A percentile compares a stretch with the other conserved stretches of the same genome.
Evolutionary conservation across 306 rosid species (phyloP).

Genomic region (Inga leiocalycina): DNA sequence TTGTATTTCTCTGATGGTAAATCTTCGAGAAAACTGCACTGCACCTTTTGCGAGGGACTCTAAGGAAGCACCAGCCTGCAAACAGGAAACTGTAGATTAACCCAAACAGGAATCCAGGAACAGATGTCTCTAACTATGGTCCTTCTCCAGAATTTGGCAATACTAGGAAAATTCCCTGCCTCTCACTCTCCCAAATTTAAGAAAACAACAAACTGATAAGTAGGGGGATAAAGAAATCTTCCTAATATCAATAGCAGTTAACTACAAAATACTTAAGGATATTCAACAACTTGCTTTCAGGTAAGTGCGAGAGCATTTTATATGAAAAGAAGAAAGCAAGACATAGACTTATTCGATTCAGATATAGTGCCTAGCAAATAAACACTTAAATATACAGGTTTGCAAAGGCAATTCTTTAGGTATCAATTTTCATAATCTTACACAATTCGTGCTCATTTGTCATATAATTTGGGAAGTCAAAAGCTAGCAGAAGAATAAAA

Average conservation of each 20-base stretch:
- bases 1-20: constrained; percentile 67
- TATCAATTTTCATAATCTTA: not conserved
- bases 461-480: not conserved
- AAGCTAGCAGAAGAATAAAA: not conserved
- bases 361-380: not conserved
- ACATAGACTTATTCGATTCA: not conserved
- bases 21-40: constrained; percentile 84
- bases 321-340: not conserved
- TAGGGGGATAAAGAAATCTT: not conserved
- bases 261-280: not conserved
- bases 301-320: not conserved
- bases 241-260: not conserved
- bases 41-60: constrained; percentile 99
- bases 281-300: not conserved
- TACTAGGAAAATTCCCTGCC: not conserved
- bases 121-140: not conserved
- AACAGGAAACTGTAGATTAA: constrained; percentile 30
- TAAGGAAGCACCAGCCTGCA: constrained; percentile 95
- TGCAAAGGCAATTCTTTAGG: not conserved
- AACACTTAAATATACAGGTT: not conserved
- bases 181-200: not conserved
- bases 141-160: not conserved
- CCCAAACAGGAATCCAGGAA: constrained; percentile 12
- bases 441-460: not conserved
- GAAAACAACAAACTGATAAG: not conserved